A percentile compares a stretch with the other conserved stretches of the same genome.
Evolutionary conservation across 345 rosid species (phyloP).

Genomic region (Lumnitzera racemosa): DNA sequence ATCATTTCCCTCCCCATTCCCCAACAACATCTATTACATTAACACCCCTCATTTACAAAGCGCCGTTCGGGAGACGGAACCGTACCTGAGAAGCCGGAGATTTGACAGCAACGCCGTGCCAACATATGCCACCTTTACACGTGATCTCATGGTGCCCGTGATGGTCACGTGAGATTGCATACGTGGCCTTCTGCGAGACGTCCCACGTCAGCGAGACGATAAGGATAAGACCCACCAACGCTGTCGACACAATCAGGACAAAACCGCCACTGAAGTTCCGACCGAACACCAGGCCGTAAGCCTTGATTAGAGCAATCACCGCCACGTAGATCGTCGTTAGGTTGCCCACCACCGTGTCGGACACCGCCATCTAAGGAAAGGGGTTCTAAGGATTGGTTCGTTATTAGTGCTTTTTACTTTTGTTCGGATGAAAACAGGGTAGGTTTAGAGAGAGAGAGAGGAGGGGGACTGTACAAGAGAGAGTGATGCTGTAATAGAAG

Average conservation of each 20-base stretch:
- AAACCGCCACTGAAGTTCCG: slow-evolving; percentile 60
- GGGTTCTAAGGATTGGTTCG: neutral
- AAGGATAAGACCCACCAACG: slow-evolving; percentile 54
- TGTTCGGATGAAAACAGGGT: no score
- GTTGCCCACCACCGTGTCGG: slow-evolving; percentile 77
- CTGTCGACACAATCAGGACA: slow-evolving; percentile 55
- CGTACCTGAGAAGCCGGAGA: slow-evolving; percentile 96
- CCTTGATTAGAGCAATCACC: slow-evolving; percentile 67
- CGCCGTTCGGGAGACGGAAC: slow-evolving; percentile 50
- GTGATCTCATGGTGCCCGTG: slow-evolving; percentile 30
- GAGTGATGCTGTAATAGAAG: no score
- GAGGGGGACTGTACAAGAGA: no score
- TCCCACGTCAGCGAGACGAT: slow-evolving; percentile 85
- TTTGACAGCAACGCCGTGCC: slow-evolving; percentile 96
- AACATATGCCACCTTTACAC: slow-evolving; percentile 92
- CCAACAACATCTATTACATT: no score
- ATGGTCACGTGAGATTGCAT: slow-evolving; percentile 55
- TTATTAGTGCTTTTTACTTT: no score
- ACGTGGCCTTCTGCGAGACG: slow-evolving; percentile 67
- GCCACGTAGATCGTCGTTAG: slow-evolving; percentile 80
- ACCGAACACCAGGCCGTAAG: slow-evolving; percentile 48
- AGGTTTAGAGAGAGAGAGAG: no score
- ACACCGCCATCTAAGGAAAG: slow-evolving; percentile 51
- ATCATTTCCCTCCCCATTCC: no score
- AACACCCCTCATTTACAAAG: no score